Base-by-base conservation (phyloP, 2,329 filamentous ascomycete genomes). In the Ophiobolus disseminans region DNA sequence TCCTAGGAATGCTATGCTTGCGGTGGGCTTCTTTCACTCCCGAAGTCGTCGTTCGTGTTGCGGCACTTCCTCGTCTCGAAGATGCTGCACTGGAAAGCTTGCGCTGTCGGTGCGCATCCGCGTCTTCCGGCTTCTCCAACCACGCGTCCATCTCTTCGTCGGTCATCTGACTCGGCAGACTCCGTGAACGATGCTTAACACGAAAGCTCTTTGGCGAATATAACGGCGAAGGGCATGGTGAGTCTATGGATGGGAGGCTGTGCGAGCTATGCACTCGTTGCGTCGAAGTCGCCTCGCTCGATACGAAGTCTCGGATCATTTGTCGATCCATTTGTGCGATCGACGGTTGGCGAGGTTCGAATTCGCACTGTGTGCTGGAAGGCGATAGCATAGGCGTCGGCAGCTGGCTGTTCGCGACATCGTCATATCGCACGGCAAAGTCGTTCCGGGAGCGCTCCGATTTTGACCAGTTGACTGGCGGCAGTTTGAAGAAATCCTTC, bases 131-230 rank as follows among this genome's bases (percentile, higher is more conserved):
- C 17, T 45, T 45, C 26, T 60, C 57, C 7, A 60, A 45, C 57
- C 57, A 60, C 9, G 55, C 52, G 21, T 60, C 57, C 25, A 60
- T 58, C n/a, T 58, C 41, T 47, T 60, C 57, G 35, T 60, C 57
- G 0, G 57, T 56, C 57, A 60, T 56, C 14, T 53, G 49, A 21
- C 41, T 52, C 16, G 31, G 42, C 10, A 50, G 16, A 21, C 51
- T 57, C 19, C 42, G 45, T 7, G 47, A 45, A 0, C 54, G 54
- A 19, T 31, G 41, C 36, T 34, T 42, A 1, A 46, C 42, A 34
- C 21, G 32, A 7, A 38, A 42, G 25, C 38, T 49, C n/a, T 36
- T 36, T 3, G 45, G 47, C 22, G 51, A 48, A 35, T 41, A 39
- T 10, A 47, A 34, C 4, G 50, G 47, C 11, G 52, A 50, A 10